These are phyloP conservation scores for Eurotiales sp. DNA, from an alignment of 2,329 filamentous ascomycete species.

Conservation along the genomic window DNA sequence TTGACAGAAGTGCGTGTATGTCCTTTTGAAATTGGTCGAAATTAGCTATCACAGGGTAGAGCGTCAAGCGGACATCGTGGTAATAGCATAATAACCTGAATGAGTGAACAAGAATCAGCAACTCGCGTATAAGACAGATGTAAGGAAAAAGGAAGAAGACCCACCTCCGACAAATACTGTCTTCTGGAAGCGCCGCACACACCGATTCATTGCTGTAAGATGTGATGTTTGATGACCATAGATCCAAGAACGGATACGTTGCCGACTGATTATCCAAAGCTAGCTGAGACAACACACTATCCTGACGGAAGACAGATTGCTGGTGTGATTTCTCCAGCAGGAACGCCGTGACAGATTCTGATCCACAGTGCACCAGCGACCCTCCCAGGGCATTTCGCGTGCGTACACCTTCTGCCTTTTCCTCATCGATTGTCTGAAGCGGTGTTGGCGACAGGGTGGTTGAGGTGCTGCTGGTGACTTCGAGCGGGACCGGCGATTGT, in stretches of 20 bases:
- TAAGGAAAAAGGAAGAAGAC: no score
- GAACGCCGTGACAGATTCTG: conserved; percentile 59
- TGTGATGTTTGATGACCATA: conserved; percentile 61
- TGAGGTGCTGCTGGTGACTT: conserved; percentile 21
- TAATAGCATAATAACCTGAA: conserved; percentile 55
- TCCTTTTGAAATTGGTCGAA: conserved; percentile 53
- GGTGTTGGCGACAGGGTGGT: conserved; percentile 20
- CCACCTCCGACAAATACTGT: conserved; percentile 52
- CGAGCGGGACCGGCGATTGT: not conserved
- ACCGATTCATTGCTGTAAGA: conserved; percentile 55
- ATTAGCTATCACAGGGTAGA: conserved; percentile 59
- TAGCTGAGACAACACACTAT: conserved; percentile 59
- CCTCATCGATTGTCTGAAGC: conserved; percentile 2
- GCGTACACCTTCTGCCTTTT: conserved; percentile 51
- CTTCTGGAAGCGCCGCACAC: conserved; percentile 56
- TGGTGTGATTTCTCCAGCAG: conserved; percentile 50
- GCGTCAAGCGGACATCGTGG: conserved; percentile 54
- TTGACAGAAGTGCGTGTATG: conserved; percentile 51
- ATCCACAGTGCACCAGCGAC: conserved; percentile 59
- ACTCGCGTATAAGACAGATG: no score
- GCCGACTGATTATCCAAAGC: conserved; percentile 62
- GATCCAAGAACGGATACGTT: conserved; percentile 62
- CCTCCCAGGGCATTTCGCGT: conserved; percentile 57
- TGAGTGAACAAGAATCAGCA: not conserved
- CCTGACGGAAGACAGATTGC: conserved; percentile 46